Percentiles rank a stretch among this genome's conserved stretches.
phyloP scores from a whole-genome alignment of 2,329 filamentous ascomycete genomes.

The Alternaria gansuensis region DNA sequence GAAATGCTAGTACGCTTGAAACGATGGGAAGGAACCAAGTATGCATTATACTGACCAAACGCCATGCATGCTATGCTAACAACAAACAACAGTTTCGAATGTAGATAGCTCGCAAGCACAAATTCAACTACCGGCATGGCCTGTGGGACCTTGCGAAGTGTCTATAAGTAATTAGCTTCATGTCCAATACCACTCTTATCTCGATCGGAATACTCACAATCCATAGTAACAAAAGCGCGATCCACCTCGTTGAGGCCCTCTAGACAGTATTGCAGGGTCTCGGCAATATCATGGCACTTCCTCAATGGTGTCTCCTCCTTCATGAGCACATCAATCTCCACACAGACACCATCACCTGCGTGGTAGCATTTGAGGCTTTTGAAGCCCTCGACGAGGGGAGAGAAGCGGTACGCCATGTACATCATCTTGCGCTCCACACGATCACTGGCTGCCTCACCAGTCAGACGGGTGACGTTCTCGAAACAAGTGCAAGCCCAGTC shows the following conservation, averaged over 20 bases:
- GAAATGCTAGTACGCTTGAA: conserved; percentile 4
- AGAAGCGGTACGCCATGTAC: conserved; percentile 67
- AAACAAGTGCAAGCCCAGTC: conserved; percentile 72
- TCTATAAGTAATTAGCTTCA: conserved; percentile 27
- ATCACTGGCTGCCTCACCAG: conserved; percentile 65
- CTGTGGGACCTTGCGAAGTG: conserved; percentile 38
- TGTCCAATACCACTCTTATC: not conserved
- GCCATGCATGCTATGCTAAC: conserved; percentile 14
- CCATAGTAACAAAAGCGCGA: conserved; percentile 62
- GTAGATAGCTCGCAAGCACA: not conserved
- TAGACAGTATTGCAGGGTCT: conserved; percentile 70
- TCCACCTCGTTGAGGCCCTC: conserved; percentile 65
- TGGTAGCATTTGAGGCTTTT: conserved; percentile 68
- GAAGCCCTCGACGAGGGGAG: conserved; percentile 63
- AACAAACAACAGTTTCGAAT: not conserved
- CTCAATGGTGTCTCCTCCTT: conserved; percentile 63
- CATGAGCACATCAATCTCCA: conserved; percentile 68
- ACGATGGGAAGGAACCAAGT: not conserved
- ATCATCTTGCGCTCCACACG: conserved; percentile 65
- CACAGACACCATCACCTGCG: conserved; percentile 69
- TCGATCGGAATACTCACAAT: conserved; percentile 52
- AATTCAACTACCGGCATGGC: conserved; percentile 24
- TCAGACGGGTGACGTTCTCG: conserved; percentile 67
- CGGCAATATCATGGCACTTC: conserved; percentile 66
- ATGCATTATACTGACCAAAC: conserved; percentile 5